These are phyloP conservation scores for Ceratobasidium sp. DNA, from an alignment of 1,284 basidiomycete species.

Conservation along the genomic window DNA sequence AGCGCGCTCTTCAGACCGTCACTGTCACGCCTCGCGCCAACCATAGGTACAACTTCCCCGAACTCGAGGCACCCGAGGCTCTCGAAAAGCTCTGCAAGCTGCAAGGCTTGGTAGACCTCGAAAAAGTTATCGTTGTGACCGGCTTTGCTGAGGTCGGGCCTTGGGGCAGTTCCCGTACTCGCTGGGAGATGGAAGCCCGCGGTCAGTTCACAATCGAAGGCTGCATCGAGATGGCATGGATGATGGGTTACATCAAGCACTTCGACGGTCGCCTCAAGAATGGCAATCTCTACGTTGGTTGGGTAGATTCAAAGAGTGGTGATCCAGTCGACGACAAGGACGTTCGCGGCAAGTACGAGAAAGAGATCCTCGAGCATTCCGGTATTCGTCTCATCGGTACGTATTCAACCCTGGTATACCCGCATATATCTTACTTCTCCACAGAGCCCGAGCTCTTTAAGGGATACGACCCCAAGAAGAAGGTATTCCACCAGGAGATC, in stretches of 20 bases:
- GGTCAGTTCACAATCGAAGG: slow-evolving; percentile 96
- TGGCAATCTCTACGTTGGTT: slow-evolving; percentile 91
- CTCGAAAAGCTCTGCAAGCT: slow-evolving; percentile 77
- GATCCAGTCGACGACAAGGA: slow-evolving; percentile 99
- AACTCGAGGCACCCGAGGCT: slow-evolving; percentile 68
- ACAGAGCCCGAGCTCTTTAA: slow-evolving; percentile 95
- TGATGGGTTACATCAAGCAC: slow-evolving; percentile 98
- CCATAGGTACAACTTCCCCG: slow-evolving; percentile 94
- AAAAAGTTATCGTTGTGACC: slow-evolving; percentile 93
- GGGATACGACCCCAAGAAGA: slow-evolving; percentile 96
- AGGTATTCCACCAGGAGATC: slow-evolving; percentile 95
- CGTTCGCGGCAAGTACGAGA: slow-evolving; percentile 90
- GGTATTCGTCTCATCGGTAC: slow-evolving; percentile 93
- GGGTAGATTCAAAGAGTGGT: slow-evolving; percentile 93
- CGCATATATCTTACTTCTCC: slow-evolving; percentile 39
- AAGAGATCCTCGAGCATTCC: slow-evolving; percentile 89
- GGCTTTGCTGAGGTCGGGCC: slow-evolving; percentile 99
- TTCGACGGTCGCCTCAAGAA: slow-evolving; percentile 95
- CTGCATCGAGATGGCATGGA: slow-evolving; percentile 99
- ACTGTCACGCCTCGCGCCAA: slow-evolving; percentile 94
- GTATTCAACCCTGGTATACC: slow-evolving; percentile 46
- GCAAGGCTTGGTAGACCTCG: slow-evolving; percentile 87
- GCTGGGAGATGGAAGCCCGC: slow-evolving; percentile 98
- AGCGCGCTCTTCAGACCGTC: slow-evolving; percentile 90
- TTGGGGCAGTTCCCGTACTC: slow-evolving; percentile 97